Evolutionary conservation across 495 filamentous ascomycete species (phyloP).

Genomic region (Aspergillus baeticus): DNA sequence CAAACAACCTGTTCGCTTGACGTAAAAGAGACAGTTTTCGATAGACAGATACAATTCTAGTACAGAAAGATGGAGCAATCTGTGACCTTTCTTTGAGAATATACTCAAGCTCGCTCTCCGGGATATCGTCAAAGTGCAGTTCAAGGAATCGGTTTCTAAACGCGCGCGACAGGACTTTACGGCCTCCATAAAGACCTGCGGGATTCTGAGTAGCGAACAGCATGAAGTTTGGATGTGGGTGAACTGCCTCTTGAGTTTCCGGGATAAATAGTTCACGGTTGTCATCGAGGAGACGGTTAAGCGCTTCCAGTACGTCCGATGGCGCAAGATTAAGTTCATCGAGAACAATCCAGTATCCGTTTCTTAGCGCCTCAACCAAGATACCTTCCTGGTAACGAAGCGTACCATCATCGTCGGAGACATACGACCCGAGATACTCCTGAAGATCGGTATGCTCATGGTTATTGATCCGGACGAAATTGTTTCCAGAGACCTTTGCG

Average conservation of each 20-base stretch:
- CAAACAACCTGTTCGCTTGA: constrained; percentile 86
- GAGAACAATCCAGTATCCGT: constrained; percentile 96
- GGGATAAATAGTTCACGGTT: constrained; percentile 97
- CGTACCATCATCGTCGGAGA: constrained; percentile 80
- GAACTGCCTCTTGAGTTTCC: constrained; percentile 91
- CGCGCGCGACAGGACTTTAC: constrained; percentile 88
- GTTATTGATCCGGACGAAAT: constrained; percentile 98
- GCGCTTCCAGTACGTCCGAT: constrained; percentile 91
- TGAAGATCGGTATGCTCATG: constrained; percentile 98
- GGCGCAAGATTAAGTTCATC: constrained; percentile 97
- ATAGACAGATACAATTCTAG: constrained; percentile 89
- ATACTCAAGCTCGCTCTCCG: constrained; percentile 88
- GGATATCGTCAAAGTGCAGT: constrained; percentile 97
- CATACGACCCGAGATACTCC: constrained; percentile 93
- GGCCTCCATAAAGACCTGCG: constrained; percentile 89
- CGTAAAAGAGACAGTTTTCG: constrained; percentile 83
- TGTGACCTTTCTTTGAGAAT: constrained; percentile 86
- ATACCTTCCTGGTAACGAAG: constrained; percentile 90
- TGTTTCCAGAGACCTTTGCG: constrained; percentile 91
- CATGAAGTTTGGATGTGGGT: constrained; percentile 93
- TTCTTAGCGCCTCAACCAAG: constrained; percentile 85
- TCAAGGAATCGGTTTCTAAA: constrained; percentile 98
- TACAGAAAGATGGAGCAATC: constrained; percentile 88
- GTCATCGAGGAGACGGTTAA: constrained; percentile 94
- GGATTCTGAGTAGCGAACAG: constrained; percentile 99